Conservation (phyloP, 345 rosid species). For the Murraya koenigii region DNA sequence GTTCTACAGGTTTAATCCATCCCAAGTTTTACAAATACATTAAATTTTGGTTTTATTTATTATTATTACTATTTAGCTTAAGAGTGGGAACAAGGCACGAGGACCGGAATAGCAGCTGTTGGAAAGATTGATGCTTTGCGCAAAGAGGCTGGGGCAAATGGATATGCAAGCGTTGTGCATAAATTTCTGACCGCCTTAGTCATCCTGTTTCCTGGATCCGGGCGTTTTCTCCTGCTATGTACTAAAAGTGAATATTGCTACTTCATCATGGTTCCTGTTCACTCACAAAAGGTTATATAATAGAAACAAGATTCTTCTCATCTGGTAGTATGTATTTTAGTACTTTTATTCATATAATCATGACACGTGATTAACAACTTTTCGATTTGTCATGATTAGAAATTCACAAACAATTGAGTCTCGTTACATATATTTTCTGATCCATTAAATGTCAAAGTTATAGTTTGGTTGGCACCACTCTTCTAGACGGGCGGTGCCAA, state of each 20-base stretch:
- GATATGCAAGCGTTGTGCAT: constrained; percentile 11
- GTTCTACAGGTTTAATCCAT: neutral
- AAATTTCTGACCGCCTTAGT: constrained; percentile 15
- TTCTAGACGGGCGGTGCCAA: too few species aligned
- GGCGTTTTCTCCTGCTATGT: constrained; percentile 1
- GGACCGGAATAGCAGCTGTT: constrained; percentile 32
- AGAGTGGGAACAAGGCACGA: constrained; percentile 38
- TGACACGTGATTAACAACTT: neutral
- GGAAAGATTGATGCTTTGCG: constrained; percentile 17
- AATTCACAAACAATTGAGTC: too few species aligned
- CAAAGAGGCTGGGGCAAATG: constrained; percentile 10
- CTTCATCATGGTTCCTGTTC: neutral
- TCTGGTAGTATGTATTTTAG: neutral
- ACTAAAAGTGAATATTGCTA: constrained; percentile 6
- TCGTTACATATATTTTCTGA: too few species aligned
- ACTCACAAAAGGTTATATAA: neutral
- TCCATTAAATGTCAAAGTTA: too few species aligned
- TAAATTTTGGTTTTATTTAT: too few species aligned
- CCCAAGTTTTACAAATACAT: neutral
- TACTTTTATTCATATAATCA: neutral
- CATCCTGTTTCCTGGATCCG: constrained; percentile 19
- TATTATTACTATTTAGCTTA: constrained; percentile 42
- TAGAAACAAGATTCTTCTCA: neutral
- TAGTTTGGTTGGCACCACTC: too few species aligned
- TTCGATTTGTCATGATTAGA: too few species aligned